Conservation (phyloP, 2,329 filamentous ascomycete genomes). For the Tolypocladium paradoxum region DNA sequence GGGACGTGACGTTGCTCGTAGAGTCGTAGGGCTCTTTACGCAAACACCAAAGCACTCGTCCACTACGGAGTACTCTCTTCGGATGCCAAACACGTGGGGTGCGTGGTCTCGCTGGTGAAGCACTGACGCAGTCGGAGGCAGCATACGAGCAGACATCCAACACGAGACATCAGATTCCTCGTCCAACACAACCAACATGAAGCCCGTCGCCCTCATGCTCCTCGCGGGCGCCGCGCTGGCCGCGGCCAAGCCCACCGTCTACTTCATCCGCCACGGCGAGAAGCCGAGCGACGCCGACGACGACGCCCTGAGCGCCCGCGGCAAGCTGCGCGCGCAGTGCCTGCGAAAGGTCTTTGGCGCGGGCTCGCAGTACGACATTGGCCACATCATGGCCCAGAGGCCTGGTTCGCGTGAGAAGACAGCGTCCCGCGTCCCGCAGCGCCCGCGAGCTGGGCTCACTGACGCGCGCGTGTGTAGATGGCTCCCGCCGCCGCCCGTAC, state of each 20-base stretch:
- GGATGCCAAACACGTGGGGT: background rate
- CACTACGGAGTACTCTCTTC: background rate
- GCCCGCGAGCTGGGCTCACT: background rate
- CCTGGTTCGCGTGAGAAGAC: conserved; percentile 31
- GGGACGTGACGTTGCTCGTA: background rate
- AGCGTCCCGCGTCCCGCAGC: background rate
- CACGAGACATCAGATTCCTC: background rate
- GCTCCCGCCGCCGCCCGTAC: conserved; percentile 39
- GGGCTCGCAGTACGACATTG: conserved; percentile 41
- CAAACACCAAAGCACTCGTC: background rate
- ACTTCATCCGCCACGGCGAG: conserved; percentile 54
- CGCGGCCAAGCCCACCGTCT: conserved; percentile 36
- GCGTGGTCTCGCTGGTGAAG: background rate
- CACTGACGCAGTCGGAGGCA: background rate
- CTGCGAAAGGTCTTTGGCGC: conserved; percentile 45
- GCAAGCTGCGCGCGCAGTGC: conserved; percentile 47
- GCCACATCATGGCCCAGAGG: conserved; percentile 45
- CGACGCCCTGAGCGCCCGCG: conserved; percentile 36
- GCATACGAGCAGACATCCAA: background rate
- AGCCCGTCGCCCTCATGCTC: conserved; percentile 7
- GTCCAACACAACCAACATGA: too few species aligned
- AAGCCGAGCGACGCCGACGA: conserved; percentile 40
- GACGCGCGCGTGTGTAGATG: conserved; percentile 23
- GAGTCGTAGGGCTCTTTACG: too few species aligned
- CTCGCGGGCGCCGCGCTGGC: conserved; percentile 8